These are phyloP conservation scores for Aegilops umbellulata DNA, from an alignment of 176 grass and related monocot genomes.

Conservation along the genomic window DNA sequence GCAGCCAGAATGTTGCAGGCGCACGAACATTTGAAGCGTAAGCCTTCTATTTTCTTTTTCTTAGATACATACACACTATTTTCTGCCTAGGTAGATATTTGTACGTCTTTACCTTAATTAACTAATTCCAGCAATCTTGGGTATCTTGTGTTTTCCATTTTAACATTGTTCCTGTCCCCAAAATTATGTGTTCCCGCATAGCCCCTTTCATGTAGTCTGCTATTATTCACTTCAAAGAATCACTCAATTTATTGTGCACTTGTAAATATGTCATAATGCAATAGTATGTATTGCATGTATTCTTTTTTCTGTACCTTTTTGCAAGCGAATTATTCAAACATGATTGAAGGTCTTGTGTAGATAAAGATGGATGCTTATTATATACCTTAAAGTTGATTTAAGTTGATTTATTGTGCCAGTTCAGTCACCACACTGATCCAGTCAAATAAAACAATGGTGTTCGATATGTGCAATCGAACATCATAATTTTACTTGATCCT, in stretches of 20 bases:
- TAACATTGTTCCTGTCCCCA: not conserved
- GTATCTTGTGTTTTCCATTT: constrained; percentile 5
- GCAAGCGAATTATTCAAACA: not conserved
- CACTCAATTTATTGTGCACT: not conserved
- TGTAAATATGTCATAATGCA: not conserved
- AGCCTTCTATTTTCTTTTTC: constrained; percentile 41
- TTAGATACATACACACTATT: not conserved
- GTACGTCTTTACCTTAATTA: not conserved
- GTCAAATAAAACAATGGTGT: not conserved
- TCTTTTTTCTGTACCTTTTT: constrained; percentile 21
- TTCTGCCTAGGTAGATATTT: not conserved
- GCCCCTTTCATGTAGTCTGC: not conserved
- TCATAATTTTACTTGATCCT: not conserved
- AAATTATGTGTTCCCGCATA: not conserved
- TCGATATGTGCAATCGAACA: not conserved
- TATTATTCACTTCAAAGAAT: not conserved
- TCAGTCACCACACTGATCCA: not conserved
- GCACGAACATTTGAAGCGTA: constrained; percentile 42
- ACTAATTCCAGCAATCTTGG: constrained; percentile 18
- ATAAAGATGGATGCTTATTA: not conserved
- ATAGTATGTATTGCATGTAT: not conserved
- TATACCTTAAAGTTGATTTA: not conserved
- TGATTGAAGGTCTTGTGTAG: not conserved
- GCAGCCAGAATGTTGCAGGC: constrained; percentile 37
- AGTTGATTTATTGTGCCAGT: not conserved